A percentile compares a stretch with the other conserved stretches of the same genome.
These are phyloP conservation scores for Lipomyces lipofer DNA, from an alignment of 805 yeast species.

Conservation along the genomic window DNA sequence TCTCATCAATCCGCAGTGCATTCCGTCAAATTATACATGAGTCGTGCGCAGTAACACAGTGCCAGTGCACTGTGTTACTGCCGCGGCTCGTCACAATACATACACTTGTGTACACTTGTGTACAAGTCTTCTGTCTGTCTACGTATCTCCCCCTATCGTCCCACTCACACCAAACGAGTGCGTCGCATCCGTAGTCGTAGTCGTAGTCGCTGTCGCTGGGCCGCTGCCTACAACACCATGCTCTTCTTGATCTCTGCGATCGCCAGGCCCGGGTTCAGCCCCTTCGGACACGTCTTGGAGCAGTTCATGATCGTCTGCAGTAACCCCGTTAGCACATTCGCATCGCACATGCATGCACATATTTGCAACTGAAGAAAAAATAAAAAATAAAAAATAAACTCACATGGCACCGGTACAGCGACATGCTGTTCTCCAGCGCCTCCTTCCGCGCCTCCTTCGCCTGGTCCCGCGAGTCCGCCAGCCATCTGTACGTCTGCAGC, in stretches of 20 bases:
- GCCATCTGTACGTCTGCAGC: constrained; percentile 99
- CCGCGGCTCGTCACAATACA: too few relatives aligned
- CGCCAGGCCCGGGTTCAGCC: constrained; percentile 95
- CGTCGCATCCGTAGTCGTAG: too few relatives aligned
- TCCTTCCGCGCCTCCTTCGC: constrained; percentile 78
- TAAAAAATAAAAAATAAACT: not conserved
- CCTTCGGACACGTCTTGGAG: constrained; percentile 97
- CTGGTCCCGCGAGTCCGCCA: constrained; percentile 94
- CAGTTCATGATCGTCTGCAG: constrained; percentile 88
- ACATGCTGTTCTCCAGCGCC: constrained; percentile 95
- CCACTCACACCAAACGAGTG: too few relatives aligned
- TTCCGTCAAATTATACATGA: too few relatives aligned
- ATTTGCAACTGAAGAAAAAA: not conserved
- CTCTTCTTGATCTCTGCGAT: constrained; percentile 96
- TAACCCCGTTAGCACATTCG: not conserved
- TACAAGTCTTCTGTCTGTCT: too few relatives aligned
- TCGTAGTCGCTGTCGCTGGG: too few relatives aligned
- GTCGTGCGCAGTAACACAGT: too few relatives aligned
- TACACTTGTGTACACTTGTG: too few relatives aligned
- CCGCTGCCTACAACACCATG: constrained; percentile 68
- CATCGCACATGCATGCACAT: too few relatives aligned
- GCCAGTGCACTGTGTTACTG: too few relatives aligned
- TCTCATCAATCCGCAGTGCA: too few relatives aligned
- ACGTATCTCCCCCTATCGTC: too few relatives aligned
- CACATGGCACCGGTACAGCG: constrained; percentile 90